Conservation (phyloP, 257 asterid species). For the Datura wrightii region DNA sequence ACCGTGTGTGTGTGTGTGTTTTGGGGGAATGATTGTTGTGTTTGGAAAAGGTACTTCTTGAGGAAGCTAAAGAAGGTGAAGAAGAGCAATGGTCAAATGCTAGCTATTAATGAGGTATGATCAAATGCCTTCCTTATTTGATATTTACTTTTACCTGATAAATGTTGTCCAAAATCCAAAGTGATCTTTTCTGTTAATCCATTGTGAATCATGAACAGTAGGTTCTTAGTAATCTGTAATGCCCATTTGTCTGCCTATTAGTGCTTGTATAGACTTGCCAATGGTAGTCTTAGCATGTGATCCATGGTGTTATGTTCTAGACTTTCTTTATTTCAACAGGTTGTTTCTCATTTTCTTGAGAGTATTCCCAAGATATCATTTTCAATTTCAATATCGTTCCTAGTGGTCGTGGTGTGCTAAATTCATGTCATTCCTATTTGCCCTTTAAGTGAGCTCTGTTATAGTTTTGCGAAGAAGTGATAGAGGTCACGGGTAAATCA, state of each 20-base stretch:
- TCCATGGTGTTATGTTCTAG: background rate
- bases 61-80: constrained; percentile 93
- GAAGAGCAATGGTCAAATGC: constrained; percentile 87
- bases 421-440: background rate
- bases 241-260: background rate
- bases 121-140: background rate
- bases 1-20: background rate
- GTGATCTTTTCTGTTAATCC: background rate
- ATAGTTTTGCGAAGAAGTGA: background rate
- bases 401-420: background rate
- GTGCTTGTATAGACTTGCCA: background rate
- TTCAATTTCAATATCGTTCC: background rate
- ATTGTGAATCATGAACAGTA: background rate
- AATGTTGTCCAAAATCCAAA: background rate
- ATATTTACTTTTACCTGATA: too few species aligned
- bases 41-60: constrained; percentile 70
- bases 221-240: background rate
- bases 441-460: background rate
- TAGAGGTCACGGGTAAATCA: background rate
- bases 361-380: background rate
- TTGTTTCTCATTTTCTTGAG: background rate
- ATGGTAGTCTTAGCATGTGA: background rate
- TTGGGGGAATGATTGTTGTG: background rate
- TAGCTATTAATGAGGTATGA: constrained; percentile 85
- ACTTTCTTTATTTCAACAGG: background rate